Percentiles rank a stretch among this genome's conserved stretches.
phyloP scores from a whole-genome alignment of 495 filamentous ascomycete genomes.

The Xylaria grammica region DNA sequence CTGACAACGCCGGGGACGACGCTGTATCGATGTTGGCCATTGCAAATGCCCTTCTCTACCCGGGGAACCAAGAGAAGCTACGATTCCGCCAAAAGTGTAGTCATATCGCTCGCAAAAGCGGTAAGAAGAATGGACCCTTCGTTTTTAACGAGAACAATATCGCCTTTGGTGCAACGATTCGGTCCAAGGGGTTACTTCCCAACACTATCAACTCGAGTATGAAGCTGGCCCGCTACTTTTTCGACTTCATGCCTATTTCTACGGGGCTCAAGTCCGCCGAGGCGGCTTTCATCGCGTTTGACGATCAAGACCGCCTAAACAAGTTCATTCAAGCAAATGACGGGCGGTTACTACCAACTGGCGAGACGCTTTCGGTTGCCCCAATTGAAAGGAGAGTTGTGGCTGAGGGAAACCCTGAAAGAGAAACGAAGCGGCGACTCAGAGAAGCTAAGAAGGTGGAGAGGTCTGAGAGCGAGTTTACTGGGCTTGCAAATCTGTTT shows the following conservation, averaged over 20 bases:
- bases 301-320: background rate
- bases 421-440: slow-evolving; percentile 6
- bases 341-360: slow-evolving; percentile 7
- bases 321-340: background rate
- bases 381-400: background rate
- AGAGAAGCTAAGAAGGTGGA: slow-evolving; percentile 13
- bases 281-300: slow-evolving; percentile 5
- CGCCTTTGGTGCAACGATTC: slow-evolving; percentile 11
- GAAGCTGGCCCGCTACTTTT: slow-evolving; percentile 13
- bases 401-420: background rate
- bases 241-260: slow-evolving; percentile 9
- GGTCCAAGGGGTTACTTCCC: slow-evolving; percentile 1
- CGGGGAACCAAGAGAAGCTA: slow-evolving; percentile 19
- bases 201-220: slow-evolving; percentile 8
- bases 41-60: slow-evolving; percentile 7
- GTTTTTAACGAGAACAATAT: background rate
- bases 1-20: slow-evolving; percentile 16
- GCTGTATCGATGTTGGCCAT: slow-evolving; percentile 13
- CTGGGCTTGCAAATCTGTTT: no score
- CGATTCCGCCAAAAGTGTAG: slow-evolving; percentile 1
- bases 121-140: background rate
- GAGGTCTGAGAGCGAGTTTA: background rate
- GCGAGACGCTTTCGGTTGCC: slow-evolving; percentile 2
- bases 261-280: slow-evolving; percentile 6
- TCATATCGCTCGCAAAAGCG: slow-evolving; percentile 8